Percentiles rank a stretch among this genome's conserved stretches.
These are phyloP conservation scores for Zoysia pacifica DNA, from an alignment of 176 grass and related monocot genomes.

Conservation along the genomic window DNA sequence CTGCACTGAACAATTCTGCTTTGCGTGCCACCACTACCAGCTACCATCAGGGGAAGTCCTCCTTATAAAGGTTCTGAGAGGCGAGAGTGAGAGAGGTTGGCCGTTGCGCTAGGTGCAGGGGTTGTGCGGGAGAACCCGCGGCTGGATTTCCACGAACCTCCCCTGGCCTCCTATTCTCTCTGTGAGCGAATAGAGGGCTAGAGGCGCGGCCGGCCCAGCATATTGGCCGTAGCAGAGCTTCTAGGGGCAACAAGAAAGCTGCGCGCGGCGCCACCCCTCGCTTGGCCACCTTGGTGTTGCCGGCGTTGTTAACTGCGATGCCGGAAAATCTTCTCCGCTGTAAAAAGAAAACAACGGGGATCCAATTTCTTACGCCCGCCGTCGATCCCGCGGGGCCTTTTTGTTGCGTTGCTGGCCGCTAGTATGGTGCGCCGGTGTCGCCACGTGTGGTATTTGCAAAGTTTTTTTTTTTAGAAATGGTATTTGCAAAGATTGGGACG, in stretches of 20 bases:
- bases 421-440: conserved; percentile 27
- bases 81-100: not conserved
- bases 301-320: conserved; percentile 42
- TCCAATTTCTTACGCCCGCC: not conserved
- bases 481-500: not conserved
- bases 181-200: not conserved
- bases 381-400: not conserved
- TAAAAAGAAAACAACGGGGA: not conserved
- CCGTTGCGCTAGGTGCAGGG: not conserved
- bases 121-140: conserved; percentile 31
- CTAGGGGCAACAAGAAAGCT: conserved; percentile 43
- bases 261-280: conserved; percentile 1
- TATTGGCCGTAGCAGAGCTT: conserved; percentile 10
- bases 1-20: conserved; percentile 7
- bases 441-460: conserved; percentile 22
- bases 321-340: not conserved
- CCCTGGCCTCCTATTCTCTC: not conserved
- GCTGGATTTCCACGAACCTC: conserved; percentile 40
- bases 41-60: not conserved
- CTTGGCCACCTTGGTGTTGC: conserved; percentile 24
- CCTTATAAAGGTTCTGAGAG: conserved; percentile 5
- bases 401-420: not conserved
- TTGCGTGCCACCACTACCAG: not conserved
- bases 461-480: not conserved
- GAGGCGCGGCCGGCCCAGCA: not conserved